Evolutionary conservation across 2,329 filamentous ascomycete genomes (phyloP).

Genomic region (Lachnellula arida): DNA sequence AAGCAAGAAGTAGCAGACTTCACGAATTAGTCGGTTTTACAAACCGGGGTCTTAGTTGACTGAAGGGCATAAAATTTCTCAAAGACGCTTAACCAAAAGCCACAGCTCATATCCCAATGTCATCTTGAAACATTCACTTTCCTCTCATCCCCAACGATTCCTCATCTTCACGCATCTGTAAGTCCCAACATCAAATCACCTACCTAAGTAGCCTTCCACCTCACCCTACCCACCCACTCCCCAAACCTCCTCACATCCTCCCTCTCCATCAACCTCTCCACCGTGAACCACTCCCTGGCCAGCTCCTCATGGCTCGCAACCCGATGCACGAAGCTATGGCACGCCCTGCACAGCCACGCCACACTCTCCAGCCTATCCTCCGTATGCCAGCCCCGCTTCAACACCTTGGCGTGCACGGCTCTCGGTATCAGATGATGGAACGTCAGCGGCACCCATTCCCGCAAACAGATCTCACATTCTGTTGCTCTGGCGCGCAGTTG

Average conservation of each 20-base stretch:
- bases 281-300: conserved; percentile 66
- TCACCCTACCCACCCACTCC: conserved; percentile 65
- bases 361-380: conserved; percentile 73
- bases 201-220: conserved; percentile 58
- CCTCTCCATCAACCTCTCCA: conserved; percentile 64
- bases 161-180: too few relatives aligned
- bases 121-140: too few relatives aligned
- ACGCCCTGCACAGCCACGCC: conserved; percentile 81
- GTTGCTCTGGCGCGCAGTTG: conserved; percentile 47
- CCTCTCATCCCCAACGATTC: too few relatives aligned
- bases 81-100: too few relatives aligned
- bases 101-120: too few relatives aligned
- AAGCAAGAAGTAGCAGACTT: conserved; percentile 19
- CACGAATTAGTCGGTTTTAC: not conserved
- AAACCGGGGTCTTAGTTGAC: not conserved
- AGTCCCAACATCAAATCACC: too few relatives aligned
- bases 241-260: conserved; percentile 70
- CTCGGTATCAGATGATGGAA: conserved; percentile 87
- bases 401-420: conserved; percentile 67
- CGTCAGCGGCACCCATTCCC: conserved; percentile 69
- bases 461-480: conserved; percentile 71
- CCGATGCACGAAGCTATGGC: conserved; percentile 76
- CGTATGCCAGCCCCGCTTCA: conserved; percentile 75
- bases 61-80: not conserved
- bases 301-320: conserved; percentile 73